Base-by-base conservation (phyloP, 164 flowering plant genomes). In the Macadamia integrifolia region DNA sequence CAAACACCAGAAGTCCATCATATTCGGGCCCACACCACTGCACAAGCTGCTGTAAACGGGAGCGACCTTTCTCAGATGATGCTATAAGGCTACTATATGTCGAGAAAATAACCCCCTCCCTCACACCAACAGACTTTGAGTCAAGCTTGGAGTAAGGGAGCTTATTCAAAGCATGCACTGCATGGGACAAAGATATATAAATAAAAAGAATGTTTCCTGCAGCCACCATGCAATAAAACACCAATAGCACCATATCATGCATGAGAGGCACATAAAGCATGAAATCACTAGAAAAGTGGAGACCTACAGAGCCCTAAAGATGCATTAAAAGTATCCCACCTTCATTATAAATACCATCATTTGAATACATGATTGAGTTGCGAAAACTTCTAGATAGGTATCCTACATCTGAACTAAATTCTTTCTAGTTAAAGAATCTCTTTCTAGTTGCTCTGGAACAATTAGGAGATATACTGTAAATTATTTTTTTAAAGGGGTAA, bases 41-140 rank as follows among this genome's bases (percentile, higher is more conserved):
- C 66, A 86, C 85, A 73, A 94, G 93, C 79, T 94, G 99, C 72
- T 88, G 90, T 69, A 91, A 68, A 65, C 99, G 97, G 66, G 97
- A 88, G 46, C 92, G 93, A 9, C 99, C 99, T 73, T 79, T 90
- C 80, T 94, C 99, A 55, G 99, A 91, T 70, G 97, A 92, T 71
- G 99, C 97, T 76, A 94, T 92, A 61, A 94, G 97, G 75, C 97
- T 94, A 80, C 86, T 94, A 73, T 94, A 94, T 46, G 99, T 94
- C 80, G 82, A 76, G 75, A 94, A 94, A 60, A 94, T 75, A 70
- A 90, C 97, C 63, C 99, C 99, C 64, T 90, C 90, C 76, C n/a
- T 88, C 52, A 94, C 65, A 65, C 97, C 97, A 65, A 90, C 90
- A 59, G 90, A 77, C 84, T 90, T 94, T 10, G 96, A 90, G 73